Base-by-base conservation (phyloP, 176 grass and related monocot genomes). In the Alloteropsis semialata region DNA sequence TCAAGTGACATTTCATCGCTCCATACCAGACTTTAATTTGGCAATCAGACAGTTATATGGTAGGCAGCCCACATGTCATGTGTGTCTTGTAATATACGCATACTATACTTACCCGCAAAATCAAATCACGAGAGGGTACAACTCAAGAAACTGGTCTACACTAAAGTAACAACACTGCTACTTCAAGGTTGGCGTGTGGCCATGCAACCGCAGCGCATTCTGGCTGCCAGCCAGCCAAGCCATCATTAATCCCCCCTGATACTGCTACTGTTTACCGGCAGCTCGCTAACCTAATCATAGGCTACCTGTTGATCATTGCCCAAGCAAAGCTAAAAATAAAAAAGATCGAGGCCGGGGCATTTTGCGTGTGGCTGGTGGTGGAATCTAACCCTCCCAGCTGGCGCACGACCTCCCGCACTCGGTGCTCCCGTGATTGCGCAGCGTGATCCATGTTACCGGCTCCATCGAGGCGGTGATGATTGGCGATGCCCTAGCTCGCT, bases 401-500 rank as follows among this genome's bases (percentile, higher is more conserved):
- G 87, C 49, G 75, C 81, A 79, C 59, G 67, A 72, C 67, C 37
- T 32, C 22, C 36, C 49, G 63, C 64, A 8, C 65, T 49, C 37
- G 78, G 78, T 65, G 53, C 65, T 27, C 65, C 79, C 48, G 56
- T 86, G 74, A 69, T 83, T 83, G 67, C 24, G 80, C 73, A 60
- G 84, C 67, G 48, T 82, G 74, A 78, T 76, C 71, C 84, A 79
- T 90, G 73, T 83, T 78, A 83, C 68, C 28, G 16, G 83, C 66
- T 86, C 39, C 58, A 74, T 82, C 58, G 66, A 79, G 38, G 74
- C 44, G 66, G 38, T 78, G 82, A 90, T 82, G 83, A 90, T 86
- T 78, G 79, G 77, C 43, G 78, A 65, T 81, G 63, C 77, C 43
- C 50, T n/a, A 41, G 15, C 74, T n/a, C 51, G 69, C 49, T 51